phyloP scores from a whole-genome alignment of 2,329 filamentous ascomycete species.

The Ceratocystiopsis sp. region DNA sequence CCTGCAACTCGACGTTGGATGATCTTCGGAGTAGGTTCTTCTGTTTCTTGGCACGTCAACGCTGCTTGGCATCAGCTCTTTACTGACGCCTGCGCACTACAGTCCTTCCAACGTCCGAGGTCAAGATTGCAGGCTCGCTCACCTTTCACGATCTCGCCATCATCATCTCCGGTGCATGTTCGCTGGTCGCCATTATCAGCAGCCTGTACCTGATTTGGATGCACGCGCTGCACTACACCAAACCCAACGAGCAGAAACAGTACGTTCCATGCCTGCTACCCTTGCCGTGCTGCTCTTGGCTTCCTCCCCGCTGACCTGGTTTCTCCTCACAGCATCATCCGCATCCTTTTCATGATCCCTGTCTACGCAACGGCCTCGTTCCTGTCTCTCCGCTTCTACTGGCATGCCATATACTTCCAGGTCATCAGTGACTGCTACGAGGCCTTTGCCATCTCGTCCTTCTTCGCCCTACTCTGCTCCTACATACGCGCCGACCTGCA shows the following conservation, averaged over 20 bases:
- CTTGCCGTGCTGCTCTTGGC: not conserved
- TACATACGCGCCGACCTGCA: conserved; percentile 65
- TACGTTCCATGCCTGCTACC: conserved; percentile 15
- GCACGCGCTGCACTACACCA: conserved; percentile 44
- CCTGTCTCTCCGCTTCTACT: conserved; percentile 57
- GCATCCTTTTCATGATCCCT: conserved; percentile 77
- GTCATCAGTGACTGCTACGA: conserved; percentile 76
- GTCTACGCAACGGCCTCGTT: conserved; percentile 62
- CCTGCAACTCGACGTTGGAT: conserved; percentile 27
- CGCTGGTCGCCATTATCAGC: conserved; percentile 31
- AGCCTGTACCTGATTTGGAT: conserved; percentile 40
- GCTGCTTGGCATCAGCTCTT: not conserved
- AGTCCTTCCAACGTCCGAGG: conserved; percentile 29
- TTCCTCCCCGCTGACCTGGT: not conserved
- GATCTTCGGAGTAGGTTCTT: conserved; percentile 22
- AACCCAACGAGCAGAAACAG: conserved; percentile 42
- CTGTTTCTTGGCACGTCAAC: not conserved
- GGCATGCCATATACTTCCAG: conserved; percentile 63
- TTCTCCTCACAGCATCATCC: conserved; percentile 46
- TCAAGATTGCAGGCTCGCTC: conserved; percentile 26
- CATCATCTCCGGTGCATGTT: conserved; percentile 29
- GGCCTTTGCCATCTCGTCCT: conserved; percentile 73
- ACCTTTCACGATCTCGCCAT: conserved; percentile 39
- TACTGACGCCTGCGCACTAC: no score
- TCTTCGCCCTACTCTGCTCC: conserved; percentile 68